Evolutionary conservation across 2,329 filamentous ascomycete species (phyloP).

Genomic region (Seiridium unicorne): DNA sequence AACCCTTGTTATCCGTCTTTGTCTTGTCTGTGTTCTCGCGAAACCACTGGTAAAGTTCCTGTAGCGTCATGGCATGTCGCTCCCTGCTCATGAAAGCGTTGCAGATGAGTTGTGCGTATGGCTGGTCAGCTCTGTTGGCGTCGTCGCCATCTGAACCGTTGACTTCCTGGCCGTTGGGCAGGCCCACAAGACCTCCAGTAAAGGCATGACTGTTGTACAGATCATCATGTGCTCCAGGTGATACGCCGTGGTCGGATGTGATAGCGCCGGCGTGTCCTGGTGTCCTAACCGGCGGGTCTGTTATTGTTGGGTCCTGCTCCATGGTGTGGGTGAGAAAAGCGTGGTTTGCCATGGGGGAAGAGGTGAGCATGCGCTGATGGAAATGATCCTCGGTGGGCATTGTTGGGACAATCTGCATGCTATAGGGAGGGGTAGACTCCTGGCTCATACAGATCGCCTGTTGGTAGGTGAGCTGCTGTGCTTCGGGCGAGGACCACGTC

Average conservation of each 20-base stretch:
- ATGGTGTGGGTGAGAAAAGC: constrained; percentile 7
- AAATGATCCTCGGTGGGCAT: constrained; percentile 13
- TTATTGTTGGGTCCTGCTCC: constrained; percentile 10
- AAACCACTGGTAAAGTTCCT: constrained; percentile 92
- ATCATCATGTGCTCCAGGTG: constrained; percentile 7
- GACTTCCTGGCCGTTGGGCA: constrained; percentile 6
- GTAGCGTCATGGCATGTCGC: constrained; percentile 70
- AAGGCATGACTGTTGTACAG: background rate
- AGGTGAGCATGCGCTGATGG: constrained; percentile 10
- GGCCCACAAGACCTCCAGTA: constrained; percentile 8
- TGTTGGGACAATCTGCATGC: constrained; percentile 8
- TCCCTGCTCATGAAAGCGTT: constrained; percentile 68
- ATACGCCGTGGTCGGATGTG: constrained; percentile 7
- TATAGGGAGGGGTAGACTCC: constrained; percentile 7
- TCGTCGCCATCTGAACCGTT: constrained; percentile 20
- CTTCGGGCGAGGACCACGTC: constrained; percentile 24
- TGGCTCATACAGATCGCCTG: constrained; percentile 12
- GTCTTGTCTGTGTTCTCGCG: constrained; percentile 75
- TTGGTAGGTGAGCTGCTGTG: constrained; percentile 14
- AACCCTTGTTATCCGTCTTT: constrained; percentile 65
- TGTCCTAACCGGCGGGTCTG: constrained; percentile 7
- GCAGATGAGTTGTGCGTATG: constrained; percentile 83
- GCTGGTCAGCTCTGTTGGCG: constrained; percentile 45
- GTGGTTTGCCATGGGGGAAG: constrained; percentile 1
- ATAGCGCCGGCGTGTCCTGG: constrained; percentile 8